Conservation (phyloP, 2,329 filamentous ascomycete genomes). For the Penicillium brevicompactum region DNA sequence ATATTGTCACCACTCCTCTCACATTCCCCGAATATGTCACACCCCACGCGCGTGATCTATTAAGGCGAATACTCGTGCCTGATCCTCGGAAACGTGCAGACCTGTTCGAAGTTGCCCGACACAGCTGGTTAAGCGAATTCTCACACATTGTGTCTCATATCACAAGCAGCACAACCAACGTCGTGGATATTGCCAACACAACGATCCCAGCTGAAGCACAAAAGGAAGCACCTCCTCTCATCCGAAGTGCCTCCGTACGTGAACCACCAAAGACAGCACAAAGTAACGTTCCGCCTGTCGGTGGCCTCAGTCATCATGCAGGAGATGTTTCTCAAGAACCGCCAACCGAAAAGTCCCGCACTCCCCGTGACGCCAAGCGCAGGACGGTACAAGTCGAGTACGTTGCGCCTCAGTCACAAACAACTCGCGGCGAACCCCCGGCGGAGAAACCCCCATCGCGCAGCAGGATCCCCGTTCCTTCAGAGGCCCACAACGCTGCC, state of each 20-base stretch:
- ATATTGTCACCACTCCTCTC: slow-evolving; percentile 94
- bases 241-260: slow-evolving; percentile 89
- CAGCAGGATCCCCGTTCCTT: slow-evolving; percentile 4
- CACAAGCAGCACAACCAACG: slow-evolving; percentile 88
- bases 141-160: slow-evolving; percentile 97
- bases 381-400: slow-evolving; percentile 98
- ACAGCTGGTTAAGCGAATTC: slow-evolving; percentile 98
- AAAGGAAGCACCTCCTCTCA: slow-evolving; percentile 63
- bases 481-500: slow-evolving; percentile 10
- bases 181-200: slow-evolving; percentile 80
- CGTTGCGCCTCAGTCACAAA: slow-evolving; percentile 86
- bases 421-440: slow-evolving; percentile 65
- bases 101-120: slow-evolving; percentile 92
- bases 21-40: slow-evolving; percentile 99
- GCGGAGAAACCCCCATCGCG: slow-evolving; percentile 19
- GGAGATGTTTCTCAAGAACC: slow-evolving; percentile 71
- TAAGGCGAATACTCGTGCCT: slow-evolving; percentile 90
- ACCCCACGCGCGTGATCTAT: slow-evolving; percentile 87
- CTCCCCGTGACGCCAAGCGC: slow-evolving; percentile 79
- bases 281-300: slow-evolving; percentile 50
- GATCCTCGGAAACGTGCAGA: slow-evolving; percentile 94
- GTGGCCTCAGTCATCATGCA: slow-evolving; percentile 71
- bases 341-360: slow-evolving; percentile 65
- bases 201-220: slow-evolving; percentile 62
- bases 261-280: slow-evolving; percentile 72